A percentile compares a stretch with the other conserved stretches of the same genome.
These are phyloP conservation scores for Tetramitus jugosus DNA, from an alignment of 208 protist species.

Conservation along the genomic window DNA sequence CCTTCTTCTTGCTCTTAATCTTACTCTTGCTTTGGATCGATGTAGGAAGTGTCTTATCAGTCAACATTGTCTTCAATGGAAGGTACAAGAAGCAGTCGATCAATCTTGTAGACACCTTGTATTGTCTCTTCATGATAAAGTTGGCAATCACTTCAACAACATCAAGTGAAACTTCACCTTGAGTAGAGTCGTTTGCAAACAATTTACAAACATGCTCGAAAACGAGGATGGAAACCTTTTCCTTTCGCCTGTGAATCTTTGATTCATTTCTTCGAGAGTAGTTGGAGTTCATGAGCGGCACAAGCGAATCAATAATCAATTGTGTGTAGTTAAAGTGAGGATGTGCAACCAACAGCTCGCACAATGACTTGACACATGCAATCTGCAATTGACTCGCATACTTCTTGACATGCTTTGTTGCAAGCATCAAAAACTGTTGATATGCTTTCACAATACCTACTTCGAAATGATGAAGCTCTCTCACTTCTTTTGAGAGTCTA, in stretches of 20 bases:
- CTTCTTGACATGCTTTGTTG: neutral
- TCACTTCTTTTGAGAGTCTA: neutral
- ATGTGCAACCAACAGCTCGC: neutral
- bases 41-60: neutral
- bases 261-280: too few species aligned
- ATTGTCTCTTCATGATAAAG: neutral
- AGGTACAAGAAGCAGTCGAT: neutral
- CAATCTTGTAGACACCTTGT: neutral
- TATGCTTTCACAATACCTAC: neutral
- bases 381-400: neutral
- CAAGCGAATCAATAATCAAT: neutral
- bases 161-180: neutral
- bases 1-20: neutral
- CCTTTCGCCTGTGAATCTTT: too few species aligned
- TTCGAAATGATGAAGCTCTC: neutral
- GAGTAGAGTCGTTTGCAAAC: neutral
- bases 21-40: neutral
- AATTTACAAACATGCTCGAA: neutral
- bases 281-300: neutral
- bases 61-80: neutral
- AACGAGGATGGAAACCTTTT: neutral
- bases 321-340: neutral
- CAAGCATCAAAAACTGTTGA: neutral
- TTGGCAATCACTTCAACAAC: constrained; percentile 1
- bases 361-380: neutral